These are phyloP conservation scores for Boechera retrofracta DNA, from an alignment of 345 rosid genomes.

Conservation along the genomic window DNA sequence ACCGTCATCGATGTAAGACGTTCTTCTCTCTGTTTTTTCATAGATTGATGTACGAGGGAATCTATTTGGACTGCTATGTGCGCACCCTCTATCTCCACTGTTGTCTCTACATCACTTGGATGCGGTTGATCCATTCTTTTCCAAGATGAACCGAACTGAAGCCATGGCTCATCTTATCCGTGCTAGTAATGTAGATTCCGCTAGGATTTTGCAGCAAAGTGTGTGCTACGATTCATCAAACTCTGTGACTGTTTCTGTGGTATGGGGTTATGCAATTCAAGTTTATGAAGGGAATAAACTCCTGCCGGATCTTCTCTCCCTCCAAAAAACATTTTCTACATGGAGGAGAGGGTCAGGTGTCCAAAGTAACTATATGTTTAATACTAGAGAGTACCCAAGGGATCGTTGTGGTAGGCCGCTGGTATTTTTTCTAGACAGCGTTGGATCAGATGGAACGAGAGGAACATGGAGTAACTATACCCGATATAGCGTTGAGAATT, in stretches of 20 bases:
- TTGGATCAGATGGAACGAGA: slow-evolving; percentile 47
- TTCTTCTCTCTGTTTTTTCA: not conserved
- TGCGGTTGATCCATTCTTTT: slow-evolving; percentile 77
- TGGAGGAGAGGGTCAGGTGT: slow-evolving; percentile 70
- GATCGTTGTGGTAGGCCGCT: slow-evolving; percentile 69
- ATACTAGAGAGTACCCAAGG: slow-evolving; percentile 68
- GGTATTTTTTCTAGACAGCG: slow-evolving; percentile 63
- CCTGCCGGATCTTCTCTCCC: slow-evolving; percentile 72
- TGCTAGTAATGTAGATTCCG: slow-evolving; percentile 64
- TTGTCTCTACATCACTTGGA: slow-evolving; percentile 91
- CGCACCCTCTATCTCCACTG: slow-evolving; percentile 80
- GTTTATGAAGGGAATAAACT: slow-evolving; percentile 69
- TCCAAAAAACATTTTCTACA: slow-evolving; percentile 67
- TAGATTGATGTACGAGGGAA: slow-evolving; percentile 87
- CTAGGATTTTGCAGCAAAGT: slow-evolving; percentile 79
- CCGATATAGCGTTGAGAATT: slow-evolving; percentile 50
- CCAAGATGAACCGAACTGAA: slow-evolving; percentile 57
- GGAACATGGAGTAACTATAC: slow-evolving; percentile 66
- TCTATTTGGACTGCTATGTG: slow-evolving; percentile 72
- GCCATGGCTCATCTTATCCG: slow-evolving; percentile 62
- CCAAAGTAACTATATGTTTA: slow-evolving; percentile 65
- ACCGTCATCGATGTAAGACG: no score
- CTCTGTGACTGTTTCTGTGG: slow-evolving; percentile 64
- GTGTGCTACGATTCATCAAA: slow-evolving; percentile 73
- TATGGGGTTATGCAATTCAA: slow-evolving; percentile 91